These are phyloP conservation scores for Hypoxylon sp. DNA, from an alignment of 2,329 filamentous ascomycete species.

Conservation along the genomic window DNA sequence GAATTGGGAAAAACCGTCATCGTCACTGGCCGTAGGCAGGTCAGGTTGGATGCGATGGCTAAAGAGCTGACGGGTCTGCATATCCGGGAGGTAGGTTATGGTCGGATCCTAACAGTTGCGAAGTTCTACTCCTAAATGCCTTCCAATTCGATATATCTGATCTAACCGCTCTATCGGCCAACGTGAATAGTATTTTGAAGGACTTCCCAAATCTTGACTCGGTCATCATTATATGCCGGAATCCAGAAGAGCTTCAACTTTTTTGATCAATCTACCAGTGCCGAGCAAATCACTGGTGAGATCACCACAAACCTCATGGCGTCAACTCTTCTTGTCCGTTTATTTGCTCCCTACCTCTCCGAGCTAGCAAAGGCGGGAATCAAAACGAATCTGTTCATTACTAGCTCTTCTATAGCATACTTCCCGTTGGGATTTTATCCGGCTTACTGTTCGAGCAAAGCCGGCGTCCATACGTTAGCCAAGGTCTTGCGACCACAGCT, in stretches of 20 bases:
- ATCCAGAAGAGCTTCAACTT: constrained; percentile 48
- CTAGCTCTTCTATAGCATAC: constrained; percentile 50
- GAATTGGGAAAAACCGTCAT: constrained; percentile 34
- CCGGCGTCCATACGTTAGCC: constrained; percentile 50
- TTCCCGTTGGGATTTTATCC: constrained; percentile 50
- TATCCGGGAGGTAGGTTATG: constrained; percentile 44
- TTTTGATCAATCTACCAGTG: constrained; percentile 40
- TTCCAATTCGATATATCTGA: constrained; percentile 33
- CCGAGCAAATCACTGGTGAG: constrained; percentile 46
- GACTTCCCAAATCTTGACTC: constrained; percentile 47
- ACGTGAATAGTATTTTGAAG: constrained; percentile 13
- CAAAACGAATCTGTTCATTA: constrained; percentile 49
- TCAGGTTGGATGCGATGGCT: constrained; percentile 23
- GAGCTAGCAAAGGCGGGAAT: constrained; percentile 26
- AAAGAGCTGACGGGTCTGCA: constrained; percentile 50
- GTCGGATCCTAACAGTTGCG: constrained; percentile 8
- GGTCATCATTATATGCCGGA: constrained; percentile 52
- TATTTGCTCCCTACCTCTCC: constrained; percentile 49
- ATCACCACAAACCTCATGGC: constrained; percentile 33
- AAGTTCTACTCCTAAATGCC: background rate
- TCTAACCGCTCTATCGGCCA: constrained; percentile 32
- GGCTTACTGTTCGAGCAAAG: constrained; percentile 53
- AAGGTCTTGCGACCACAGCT: constrained; percentile 50
- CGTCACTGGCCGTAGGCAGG: constrained; percentile 27
- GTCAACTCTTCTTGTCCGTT: constrained; percentile 48